A percentile compares a stretch with the other conserved stretches of the same genome.
Evolutionary conservation across 169 alveolate species (phyloP).

Genomic region (Cryptosporidium viatorum): DNA sequence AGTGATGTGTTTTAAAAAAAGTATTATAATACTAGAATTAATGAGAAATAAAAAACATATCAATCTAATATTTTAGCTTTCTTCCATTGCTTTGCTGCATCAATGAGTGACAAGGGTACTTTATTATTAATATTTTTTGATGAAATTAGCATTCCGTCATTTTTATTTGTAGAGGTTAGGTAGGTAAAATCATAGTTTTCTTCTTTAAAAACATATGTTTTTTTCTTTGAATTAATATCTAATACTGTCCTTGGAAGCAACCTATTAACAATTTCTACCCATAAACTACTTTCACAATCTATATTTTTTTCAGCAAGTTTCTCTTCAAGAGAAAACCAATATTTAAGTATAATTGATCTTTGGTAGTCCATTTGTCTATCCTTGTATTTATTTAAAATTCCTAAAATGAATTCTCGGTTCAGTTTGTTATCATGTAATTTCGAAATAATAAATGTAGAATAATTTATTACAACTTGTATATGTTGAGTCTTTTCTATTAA

Average conservation of each 20-base stretch:
- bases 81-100: conserved; percentile 70
- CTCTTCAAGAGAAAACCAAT: conserved; percentile 65
- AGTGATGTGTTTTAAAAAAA: neutral
- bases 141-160: neutral
- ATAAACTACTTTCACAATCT: conserved; percentile 11
- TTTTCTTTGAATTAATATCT: conserved; percentile 10
- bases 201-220: conserved; percentile 27
- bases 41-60: neutral
- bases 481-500: conserved; percentile 93
- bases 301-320: neutral
- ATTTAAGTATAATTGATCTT: conserved; percentile 23
- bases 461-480: conserved; percentile 80
- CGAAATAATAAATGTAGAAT: conserved; percentile 34
- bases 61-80: neutral
- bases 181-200: conserved; percentile 15
- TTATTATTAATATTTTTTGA: neutral
- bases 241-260: conserved; percentile 16
- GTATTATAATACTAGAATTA: neutral
- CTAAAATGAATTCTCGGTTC: conserved; percentile 29
- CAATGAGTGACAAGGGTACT: conserved; percentile 28
- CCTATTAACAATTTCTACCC: conserved; percentile 28
- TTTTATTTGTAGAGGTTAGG: neutral
- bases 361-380: conserved; percentile 33
- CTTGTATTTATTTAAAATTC: conserved; percentile 30
- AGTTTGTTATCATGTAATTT: conserved; percentile 9